Base-by-base conservation (phyloP, 495 filamentous ascomycete genomes). In the Aspergillus sparsus region DNA sequence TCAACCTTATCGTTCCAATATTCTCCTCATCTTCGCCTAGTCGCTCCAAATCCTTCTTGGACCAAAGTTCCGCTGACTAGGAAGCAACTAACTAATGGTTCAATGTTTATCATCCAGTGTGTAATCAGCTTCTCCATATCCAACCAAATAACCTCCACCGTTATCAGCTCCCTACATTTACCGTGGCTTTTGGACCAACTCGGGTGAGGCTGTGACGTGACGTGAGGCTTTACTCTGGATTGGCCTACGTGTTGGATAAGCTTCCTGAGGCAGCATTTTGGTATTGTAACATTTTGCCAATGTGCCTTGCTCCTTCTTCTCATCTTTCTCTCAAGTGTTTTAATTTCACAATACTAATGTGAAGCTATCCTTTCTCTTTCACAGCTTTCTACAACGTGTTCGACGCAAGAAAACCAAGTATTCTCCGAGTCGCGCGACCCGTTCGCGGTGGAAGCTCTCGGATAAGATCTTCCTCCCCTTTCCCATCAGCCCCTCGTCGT, bases 391-490 rank as follows among this genome's bases (percentile, higher is more conserved):
- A 21, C 4, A 10, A 10, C 11, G 32, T 51, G 12, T 33, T 18
- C 49, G 49, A 21, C 21, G 10, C 49, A 34, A 51, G 31, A 33
- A 21, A 32, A 10, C 5, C 32, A 47, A 47, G 44, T 47, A 21
- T n/a, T 37, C 27, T 44, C 21, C 6, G 21, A 56, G 46, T 54
- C 27, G 56, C 56, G 49, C 42, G 44, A 56, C 44, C 49, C 34
- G 52, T 50, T 33, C 58, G 36, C 47, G 41, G 63, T 62, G 63
- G 63, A 56, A 60, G 9, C 56, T 39, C 49, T 56, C 63, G 63
- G 63, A 62, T 62, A 58, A 58, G 53, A 66, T 32, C 56, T 53
- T 53, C 60, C 53, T 56, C 60, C 62, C 37, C 49, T 66, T 54
- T 55, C 53, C 56, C 34, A 39, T 56, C 37, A 55, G 15, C 58